Evolutionary conservation across 257 asterid species (phyloP).

Genomic region (Nicotiana otophora): DNA sequence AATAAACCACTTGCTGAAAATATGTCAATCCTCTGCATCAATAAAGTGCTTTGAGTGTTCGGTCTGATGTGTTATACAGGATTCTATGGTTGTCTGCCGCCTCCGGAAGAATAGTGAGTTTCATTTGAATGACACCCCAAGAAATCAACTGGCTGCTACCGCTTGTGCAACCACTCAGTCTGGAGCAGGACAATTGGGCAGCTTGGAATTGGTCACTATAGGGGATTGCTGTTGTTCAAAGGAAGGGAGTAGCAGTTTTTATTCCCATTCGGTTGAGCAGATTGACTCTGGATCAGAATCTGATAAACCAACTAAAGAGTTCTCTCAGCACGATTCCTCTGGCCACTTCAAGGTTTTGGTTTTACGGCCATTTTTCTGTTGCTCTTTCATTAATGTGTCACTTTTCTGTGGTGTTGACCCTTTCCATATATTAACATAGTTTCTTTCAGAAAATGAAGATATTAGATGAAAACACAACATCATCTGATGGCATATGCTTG

Average conservation of each 20-base stretch:
- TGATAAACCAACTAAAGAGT: conserved; percentile 32
- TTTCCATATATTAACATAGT: background rate
- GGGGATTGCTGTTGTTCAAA: conserved; percentile 42
- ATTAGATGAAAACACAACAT: background rate
- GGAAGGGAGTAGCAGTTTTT: conserved; percentile 47
- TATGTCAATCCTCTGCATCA: background rate
- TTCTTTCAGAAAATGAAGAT: background rate
- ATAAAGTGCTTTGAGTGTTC: background rate
- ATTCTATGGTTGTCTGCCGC: conserved; percentile 75
- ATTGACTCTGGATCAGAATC: conserved; percentile 36
- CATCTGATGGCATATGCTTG: background rate
- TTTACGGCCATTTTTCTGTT: background rate
- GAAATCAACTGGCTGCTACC: conserved; percentile 16
- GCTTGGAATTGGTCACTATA: conserved; percentile 22
- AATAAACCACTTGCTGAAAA: background rate
- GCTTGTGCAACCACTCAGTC: conserved; percentile 21
- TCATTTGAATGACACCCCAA: conserved; percentile 33
- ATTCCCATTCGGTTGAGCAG: conserved; percentile 54
- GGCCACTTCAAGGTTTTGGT: conserved; percentile 31
- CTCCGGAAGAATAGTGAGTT: conserved; percentile 66
- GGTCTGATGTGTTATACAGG: conserved; percentile 33
- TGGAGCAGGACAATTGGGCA: conserved; percentile 33
- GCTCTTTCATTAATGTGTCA: background rate
- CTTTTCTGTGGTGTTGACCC: background rate
- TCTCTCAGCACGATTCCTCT: conserved; percentile 23